Evolutionary conservation across 2,329 filamentous ascomycete genomes (phyloP), one percentile per base, ranked within the genome.

Genomic region (Aspergillaceae sp.): DNA sequence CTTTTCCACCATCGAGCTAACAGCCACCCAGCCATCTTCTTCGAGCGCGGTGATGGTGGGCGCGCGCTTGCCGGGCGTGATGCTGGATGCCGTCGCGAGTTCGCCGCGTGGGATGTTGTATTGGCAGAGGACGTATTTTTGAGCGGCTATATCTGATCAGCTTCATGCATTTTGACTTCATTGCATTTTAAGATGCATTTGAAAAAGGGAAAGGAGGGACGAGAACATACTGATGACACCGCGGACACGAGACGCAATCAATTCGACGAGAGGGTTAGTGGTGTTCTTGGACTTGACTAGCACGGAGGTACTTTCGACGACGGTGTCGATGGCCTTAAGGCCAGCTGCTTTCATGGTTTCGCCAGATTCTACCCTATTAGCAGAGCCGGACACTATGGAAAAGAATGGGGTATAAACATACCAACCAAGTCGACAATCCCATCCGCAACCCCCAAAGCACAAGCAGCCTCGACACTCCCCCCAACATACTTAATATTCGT

Each of bases 261-360:
- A 75, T 26, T 91, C 80, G 45, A 97, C 84, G 48, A 96, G 75
- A 3, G 82, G 79, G 67, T 95, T 87, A 50, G 84, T 86, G 4
- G 90, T 84, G 47, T 82, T 79, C 64, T 84, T 88, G 37, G 89
- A 95, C 73, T 91, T 91, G 74, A 98, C 90, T 48, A 98, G 78
- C 41, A 96, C 84, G 30, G 92, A 90, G 11, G 84, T 87, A 46
- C 86, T 90, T 47, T 88, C 83, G 43, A 96, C 78, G 28, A 98
- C 89, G 2, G 92, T 98, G 58, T 92, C 89, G 58, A 97, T 96
- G 47, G 91, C 84, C 71, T 89, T 90, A 43, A 98, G 78, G 27
- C 92, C 92, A 38, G 91, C 91, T 19, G 91, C 92, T 61, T 87
- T 86, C 92, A 98, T 98, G 0, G 92, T 98, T 70, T 97, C 91